Percentiles rank a stretch among this genome's conserved stretches.
Evolutionary conservation across 495 filamentous ascomycete genomes (phyloP).

Genomic region (Neurospora sp.): DNA sequence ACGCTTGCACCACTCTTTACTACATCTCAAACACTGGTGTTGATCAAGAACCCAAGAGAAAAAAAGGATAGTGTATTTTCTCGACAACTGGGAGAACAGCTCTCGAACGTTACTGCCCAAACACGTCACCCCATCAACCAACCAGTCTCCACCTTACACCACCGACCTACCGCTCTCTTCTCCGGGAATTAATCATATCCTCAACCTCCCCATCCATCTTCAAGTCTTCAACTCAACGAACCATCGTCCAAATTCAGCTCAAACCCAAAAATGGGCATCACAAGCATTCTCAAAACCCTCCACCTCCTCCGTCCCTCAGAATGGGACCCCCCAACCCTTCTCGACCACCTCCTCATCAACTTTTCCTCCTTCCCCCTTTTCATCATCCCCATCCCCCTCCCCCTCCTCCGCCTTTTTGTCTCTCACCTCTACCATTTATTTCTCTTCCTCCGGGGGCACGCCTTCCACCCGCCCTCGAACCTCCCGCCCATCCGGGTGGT

Average conservation of each 20-base stretch:
- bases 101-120: neutral
- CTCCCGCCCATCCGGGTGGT: conserved; percentile 59
- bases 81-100: neutral
- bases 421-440: conserved; percentile 49
- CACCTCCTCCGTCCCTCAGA: conserved; percentile 27
- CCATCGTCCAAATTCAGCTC: neutral
- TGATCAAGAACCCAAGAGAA: neutral
- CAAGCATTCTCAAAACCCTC: conserved; percentile 24
- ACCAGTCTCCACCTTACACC: neutral
- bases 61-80: neutral
- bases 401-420: conserved; percentile 22
- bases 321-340: conserved; percentile 42
- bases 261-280: conserved; percentile 21
- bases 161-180: neutral
- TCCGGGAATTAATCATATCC: neutral
- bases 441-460: conserved; percentile 50
- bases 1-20: neutral
- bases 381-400: conserved; percentile 24
- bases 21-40: neutral
- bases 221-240: neutral
- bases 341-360: conserved; percentile 33
- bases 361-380: conserved; percentile 18
- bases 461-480: conserved; percentile 41
- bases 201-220: neutral
- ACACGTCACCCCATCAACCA: neutral